These are phyloP conservation scores for Hirschioporus abietinus DNA, from an alignment of 768 basidiomycete genomes.

Conservation along the genomic window DNA sequence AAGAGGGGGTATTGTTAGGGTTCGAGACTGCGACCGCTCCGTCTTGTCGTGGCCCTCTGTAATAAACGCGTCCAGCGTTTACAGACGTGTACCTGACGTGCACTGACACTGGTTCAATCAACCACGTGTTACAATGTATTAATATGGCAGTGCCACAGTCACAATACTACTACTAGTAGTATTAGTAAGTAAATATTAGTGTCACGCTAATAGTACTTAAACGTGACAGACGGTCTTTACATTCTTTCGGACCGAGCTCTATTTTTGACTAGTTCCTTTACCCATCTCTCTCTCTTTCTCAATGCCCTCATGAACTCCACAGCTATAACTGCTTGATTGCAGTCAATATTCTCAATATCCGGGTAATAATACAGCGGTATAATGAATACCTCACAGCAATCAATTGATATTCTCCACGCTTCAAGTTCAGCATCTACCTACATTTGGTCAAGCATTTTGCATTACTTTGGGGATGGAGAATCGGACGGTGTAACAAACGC, in stretches of 20 bases:
- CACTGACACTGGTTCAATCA: too few relatives aligned
- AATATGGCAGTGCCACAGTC: too few relatives aligned
- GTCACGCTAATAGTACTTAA: too few relatives aligned
- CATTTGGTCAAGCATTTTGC: not conserved
- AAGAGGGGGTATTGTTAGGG: too few relatives aligned
- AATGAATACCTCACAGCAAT: not conserved
- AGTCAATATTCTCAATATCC: not conserved
- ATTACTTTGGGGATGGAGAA: not conserved
- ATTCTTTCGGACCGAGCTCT: not conserved
- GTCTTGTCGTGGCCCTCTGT: too few relatives aligned
- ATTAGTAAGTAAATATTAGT: too few relatives aligned
- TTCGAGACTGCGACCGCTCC: too few relatives aligned
- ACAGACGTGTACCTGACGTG: too few relatives aligned
- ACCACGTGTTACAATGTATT: too few relatives aligned
- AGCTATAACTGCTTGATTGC: slow-evolving; percentile 1
- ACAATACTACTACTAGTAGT: too few relatives aligned
- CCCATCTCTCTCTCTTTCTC: not conserved
- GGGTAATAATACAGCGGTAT: not conserved
- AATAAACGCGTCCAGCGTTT: too few relatives aligned
- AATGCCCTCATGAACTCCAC: not conserved
- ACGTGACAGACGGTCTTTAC: too few relatives aligned
- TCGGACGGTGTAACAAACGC: slow-evolving; percentile 1
- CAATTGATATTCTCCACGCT: not conserved
- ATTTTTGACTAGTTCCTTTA: not conserved
- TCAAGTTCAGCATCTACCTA: not conserved